phyloP scores from a whole-genome alignment of 2,329 filamentous ascomycete genomes.

The Ploettnerulaceae sp. region DNA sequence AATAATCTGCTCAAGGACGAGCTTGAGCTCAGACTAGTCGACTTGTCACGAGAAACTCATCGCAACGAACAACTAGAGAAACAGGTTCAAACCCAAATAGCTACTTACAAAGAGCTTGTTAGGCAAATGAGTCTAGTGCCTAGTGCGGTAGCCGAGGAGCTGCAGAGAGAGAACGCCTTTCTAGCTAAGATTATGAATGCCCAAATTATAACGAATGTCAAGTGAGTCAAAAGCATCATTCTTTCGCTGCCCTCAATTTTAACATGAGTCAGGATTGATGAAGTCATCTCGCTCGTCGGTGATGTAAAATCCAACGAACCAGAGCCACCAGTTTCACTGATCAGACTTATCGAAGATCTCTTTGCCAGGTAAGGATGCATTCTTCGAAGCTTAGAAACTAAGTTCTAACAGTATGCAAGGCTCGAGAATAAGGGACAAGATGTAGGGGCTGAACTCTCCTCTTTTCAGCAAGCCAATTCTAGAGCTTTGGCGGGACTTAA shows the following conservation, averaged over 20 bases:
- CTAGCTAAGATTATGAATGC: constrained; percentile 20
- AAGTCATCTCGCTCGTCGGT: constrained; percentile 15
- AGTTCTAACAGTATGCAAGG: constrained; percentile 12
- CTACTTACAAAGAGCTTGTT: constrained; percentile 20
- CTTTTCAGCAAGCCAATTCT: constrained; percentile 14
- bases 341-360: constrained; percentile 24
- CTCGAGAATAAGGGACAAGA: constrained; percentile 18
- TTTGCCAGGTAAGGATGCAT: constrained; percentile 21
- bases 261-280: constrained; percentile 23
- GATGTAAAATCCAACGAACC: constrained; percentile 13
- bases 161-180: constrained; percentile 22
- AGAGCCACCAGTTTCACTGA: constrained; percentile 17
- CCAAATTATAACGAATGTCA: constrained; percentile 24
- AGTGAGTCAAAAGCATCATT: constrained; percentile 23
- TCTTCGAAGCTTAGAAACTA: not conserved
- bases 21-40: constrained; percentile 14
- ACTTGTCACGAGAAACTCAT: constrained; percentile 18
- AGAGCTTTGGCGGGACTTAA: constrained; percentile 23
- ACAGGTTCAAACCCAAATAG: constrained; percentile 16
- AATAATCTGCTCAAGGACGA: constrained; percentile 12
- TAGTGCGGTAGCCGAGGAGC: constrained; percentile 13
- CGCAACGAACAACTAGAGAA: constrained; percentile 20
- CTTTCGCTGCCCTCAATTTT: not conserved
- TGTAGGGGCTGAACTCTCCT: constrained; percentile 6
- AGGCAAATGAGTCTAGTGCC: constrained; percentile 23